Evolutionary conservation across 2,329 filamentous ascomycete species (phyloP).

Genomic region (Penicillium sumatraense): DNA sequence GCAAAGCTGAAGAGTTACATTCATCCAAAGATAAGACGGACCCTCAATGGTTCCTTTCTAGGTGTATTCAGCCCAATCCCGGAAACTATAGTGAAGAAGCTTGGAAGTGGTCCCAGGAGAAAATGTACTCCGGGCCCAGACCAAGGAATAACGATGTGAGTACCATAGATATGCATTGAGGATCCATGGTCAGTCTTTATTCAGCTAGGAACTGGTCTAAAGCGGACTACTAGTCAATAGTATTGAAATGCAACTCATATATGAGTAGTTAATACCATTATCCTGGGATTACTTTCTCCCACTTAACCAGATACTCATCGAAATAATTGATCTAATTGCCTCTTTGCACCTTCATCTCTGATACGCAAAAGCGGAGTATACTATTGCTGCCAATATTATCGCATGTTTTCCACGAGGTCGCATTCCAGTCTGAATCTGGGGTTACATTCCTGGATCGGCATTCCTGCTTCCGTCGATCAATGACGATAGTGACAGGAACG

Average conservation of each 20-base stretch:
- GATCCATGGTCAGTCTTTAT: background rate
- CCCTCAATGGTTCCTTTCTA: slow-evolving; percentile 1
- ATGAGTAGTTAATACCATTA: background rate
- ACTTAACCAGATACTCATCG: background rate
- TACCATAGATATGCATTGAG: background rate
- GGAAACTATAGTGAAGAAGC: slow-evolving; percentile 2
- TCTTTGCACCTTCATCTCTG: background rate
- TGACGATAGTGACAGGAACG: background rate
- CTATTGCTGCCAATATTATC: slow-evolving; percentile 3
- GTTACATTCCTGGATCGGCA: slow-evolving; percentile 22
- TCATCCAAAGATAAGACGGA: slow-evolving; percentile 11
- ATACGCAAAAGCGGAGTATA: background rate
- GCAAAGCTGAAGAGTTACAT: slow-evolving; percentile 16
- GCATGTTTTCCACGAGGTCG: background rate
- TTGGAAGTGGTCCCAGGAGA: slow-evolving; percentile 4
- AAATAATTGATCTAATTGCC: background rate
- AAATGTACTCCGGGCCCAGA: background rate
- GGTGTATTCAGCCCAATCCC: slow-evolving; percentile 11
- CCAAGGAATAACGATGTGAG: background rate
- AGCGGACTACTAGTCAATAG: background rate
- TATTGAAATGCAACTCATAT: background rate
- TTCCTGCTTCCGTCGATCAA: slow-evolving; percentile 6
- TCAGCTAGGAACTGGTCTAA: background rate
- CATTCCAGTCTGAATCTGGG: slow-evolving; percentile 15
- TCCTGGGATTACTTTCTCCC: background rate